These are phyloP conservation scores for Coniochaeta sp. DNA, from an alignment of 2,329 filamentous ascomycete genomes.

Conservation along the genomic window DNA sequence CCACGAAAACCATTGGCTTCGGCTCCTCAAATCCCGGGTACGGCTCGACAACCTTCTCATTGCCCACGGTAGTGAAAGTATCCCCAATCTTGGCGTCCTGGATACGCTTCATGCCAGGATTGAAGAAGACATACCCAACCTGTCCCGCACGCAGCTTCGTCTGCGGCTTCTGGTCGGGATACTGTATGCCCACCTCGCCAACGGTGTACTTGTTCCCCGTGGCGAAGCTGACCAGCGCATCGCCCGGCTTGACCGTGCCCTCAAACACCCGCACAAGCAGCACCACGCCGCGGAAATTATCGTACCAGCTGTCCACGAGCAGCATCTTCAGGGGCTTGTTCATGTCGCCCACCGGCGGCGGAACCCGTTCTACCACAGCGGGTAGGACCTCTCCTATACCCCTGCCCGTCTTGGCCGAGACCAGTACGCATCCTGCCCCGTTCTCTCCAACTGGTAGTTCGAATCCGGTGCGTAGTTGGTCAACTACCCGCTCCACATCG, in stretches of 20 bases:
- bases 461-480: conserved; percentile 80
- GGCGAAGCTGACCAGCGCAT: conserved; percentile 79
- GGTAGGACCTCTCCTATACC: conserved; percentile 82
- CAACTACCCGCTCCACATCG: conserved; percentile 76
- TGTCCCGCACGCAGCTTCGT: conserved; percentile 78
- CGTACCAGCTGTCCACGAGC: conserved; percentile 97
- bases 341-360: conserved; percentile 67
- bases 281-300: conserved; percentile 89
- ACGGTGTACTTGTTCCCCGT: conserved; percentile 87
- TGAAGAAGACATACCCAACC: conserved; percentile 95
- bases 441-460: conserved; percentile 72
- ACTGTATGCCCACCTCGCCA: conserved; percentile 94
- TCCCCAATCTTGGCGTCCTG: conserved; percentile 95
- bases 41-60: conserved; percentile 67
- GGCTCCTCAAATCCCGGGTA: conserved; percentile 94
- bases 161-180: conserved; percentile 80
- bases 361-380: conserved; percentile 76
- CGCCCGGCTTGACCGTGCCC: conserved; percentile 72
- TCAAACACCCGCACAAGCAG: conserved; percentile 88
- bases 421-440: conserved; percentile 45
- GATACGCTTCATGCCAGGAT: conserved; percentile 95
- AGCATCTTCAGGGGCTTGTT: conserved; percentile 71
- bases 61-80: conserved; percentile 79
- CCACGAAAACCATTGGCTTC: conserved; percentile 98
- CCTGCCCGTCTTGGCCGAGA: conserved; percentile 89